Percentiles rank a stretch among this genome's conserved stretches.
Evolutionary conservation across 331 rosid genomes (phyloP).

Genomic region (Saraca asoca): DNA sequence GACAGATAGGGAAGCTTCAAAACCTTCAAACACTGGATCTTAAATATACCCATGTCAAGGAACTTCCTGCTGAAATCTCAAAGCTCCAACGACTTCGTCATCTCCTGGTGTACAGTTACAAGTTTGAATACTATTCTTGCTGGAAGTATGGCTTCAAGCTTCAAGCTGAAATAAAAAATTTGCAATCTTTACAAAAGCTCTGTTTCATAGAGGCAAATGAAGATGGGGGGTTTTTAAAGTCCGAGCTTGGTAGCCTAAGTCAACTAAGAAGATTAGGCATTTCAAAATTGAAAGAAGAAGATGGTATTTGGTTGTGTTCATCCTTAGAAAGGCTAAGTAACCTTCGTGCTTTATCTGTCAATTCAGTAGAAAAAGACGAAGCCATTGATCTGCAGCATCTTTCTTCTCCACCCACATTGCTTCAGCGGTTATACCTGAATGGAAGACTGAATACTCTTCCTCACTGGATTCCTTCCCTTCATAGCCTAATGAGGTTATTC

Average conservation of each 20-base stretch:
- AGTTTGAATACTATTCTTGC: constrained; percentile 49
- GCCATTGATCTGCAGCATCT: constrained; percentile 30
- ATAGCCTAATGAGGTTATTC: constrained; percentile 5
- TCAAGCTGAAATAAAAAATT: constrained; percentile 44
- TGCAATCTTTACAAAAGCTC: constrained; percentile 55
- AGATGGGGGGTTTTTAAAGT: no score
- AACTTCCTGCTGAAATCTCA: constrained; percentile 46
- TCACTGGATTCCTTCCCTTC: constrained; percentile 36
- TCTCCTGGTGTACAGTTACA: constrained; percentile 62
- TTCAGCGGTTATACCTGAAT: constrained; percentile 34
- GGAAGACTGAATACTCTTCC: constrained; percentile 32
- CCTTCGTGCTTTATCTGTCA: constrained; percentile 25
- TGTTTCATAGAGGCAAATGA: constrained; percentile 52
- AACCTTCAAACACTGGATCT: constrained; percentile 58
- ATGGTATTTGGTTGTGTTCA: constrained; percentile 33
- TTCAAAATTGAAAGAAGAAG: constrained; percentile 12
- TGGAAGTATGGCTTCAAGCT: constrained; percentile 52
- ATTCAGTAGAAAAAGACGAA: constrained; percentile 14
- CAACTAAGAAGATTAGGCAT: constrained; percentile 41
- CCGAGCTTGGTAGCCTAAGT: no score
- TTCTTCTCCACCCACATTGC: constrained; percentile 30
- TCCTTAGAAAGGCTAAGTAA: constrained; percentile 31
- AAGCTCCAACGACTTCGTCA: constrained; percentile 56
- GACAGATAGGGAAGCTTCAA: constrained; percentile 51
- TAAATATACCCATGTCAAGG: constrained; percentile 48